These are phyloP conservation scores for Maudiozyma bulderi DNA, from an alignment of 805 yeast genomes.

Conservation along the genomic window DNA sequence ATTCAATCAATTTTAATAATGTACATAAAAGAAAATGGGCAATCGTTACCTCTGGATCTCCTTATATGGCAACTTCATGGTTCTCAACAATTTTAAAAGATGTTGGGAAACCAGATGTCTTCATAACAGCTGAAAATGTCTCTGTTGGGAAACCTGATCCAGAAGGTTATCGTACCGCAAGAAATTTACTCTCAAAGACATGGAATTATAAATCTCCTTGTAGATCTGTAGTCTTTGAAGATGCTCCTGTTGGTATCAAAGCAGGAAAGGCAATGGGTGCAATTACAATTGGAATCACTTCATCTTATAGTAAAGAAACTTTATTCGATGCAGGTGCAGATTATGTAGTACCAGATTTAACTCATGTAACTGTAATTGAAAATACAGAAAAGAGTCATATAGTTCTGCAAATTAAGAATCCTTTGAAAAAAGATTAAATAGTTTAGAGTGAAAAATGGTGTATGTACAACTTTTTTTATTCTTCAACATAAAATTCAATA, in stretches of 20 bases:
- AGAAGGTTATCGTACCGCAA: conserved; percentile 55
- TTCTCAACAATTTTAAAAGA: conserved; percentile 44
- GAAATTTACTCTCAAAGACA: conserved; percentile 41
- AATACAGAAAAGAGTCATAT: conserved; percentile 5
- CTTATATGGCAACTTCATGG: conserved; percentile 66
- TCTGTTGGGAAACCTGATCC: conserved; percentile 73
- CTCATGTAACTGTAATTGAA: conserved; percentile 13
- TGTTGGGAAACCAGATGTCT: conserved; percentile 54
- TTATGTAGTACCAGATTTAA: conserved; percentile 62
- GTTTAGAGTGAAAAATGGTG: no score
- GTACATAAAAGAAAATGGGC: conserved; percentile 51
- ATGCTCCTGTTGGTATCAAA: conserved; percentile 72
- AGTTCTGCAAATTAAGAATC: conserved; percentile 6
- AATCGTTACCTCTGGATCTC: conserved; percentile 72
- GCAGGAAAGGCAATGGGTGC: conserved; percentile 78
- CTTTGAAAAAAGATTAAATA: background rate
- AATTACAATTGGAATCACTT: conserved; percentile 62
- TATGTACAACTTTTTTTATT: no score
- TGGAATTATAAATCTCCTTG: conserved; percentile 17
- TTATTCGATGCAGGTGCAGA: conserved; percentile 69
- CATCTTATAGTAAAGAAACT: conserved; percentile 54
- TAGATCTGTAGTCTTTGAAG: conserved; percentile 60
- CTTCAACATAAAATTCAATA: no score
- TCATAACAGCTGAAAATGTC: conserved; percentile 70
- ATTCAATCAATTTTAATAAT: background rate